A percentile compares a stretch with the other conserved stretches of the same genome.
Evolutionary conservation across 352 stramenopile genomes (phyloP).

Genomic region (Phytophthora ohioensis): DNA sequence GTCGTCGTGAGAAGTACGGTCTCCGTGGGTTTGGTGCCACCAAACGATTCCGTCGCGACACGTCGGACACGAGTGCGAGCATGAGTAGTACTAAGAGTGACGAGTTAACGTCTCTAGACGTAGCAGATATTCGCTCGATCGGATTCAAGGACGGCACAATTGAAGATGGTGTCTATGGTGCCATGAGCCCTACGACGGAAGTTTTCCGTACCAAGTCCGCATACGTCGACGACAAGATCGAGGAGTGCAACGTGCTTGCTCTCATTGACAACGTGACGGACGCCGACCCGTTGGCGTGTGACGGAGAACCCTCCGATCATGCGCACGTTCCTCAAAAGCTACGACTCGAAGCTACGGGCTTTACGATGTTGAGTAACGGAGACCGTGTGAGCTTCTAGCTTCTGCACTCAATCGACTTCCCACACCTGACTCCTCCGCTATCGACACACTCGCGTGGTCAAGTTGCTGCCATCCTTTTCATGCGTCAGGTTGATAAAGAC

Average conservation of each 20-base stretch:
- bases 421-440: conserved; percentile 31
- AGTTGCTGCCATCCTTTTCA: conserved; percentile 34
- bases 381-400: conserved; percentile 43
- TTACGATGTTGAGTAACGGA: conserved; percentile 30
- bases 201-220: conserved; percentile 38
- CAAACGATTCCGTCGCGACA: conserved; percentile 32
- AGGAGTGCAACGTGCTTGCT: conserved; percentile 41
- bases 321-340: conserved; percentile 41
- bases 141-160: conserved; percentile 39
- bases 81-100: conserved; percentile 41
- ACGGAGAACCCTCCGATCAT: conserved; percentile 40
- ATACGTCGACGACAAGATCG: conserved; percentile 43
- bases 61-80: conserved; percentile 31
- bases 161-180: conserved; percentile 43
- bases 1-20: conserved; percentile 36
- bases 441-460: conserved; percentile 30
- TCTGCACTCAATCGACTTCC: conserved; percentile 45
- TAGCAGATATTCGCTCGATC: conserved; percentile 37
- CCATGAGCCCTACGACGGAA: conserved; percentile 43
- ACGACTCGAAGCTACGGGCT: conserved; percentile 48
- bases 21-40: conserved; percentile 35
- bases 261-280: conserved; percentile 40
- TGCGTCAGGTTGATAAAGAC: conserved; percentile 30
- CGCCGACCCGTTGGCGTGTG: conserved; percentile 31
- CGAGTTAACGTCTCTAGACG: conserved; percentile 34